phyloP scores from a whole-genome alignment of 2,329 filamentous ascomycete genomes.

The Alternaria triticimaculans region DNA sequence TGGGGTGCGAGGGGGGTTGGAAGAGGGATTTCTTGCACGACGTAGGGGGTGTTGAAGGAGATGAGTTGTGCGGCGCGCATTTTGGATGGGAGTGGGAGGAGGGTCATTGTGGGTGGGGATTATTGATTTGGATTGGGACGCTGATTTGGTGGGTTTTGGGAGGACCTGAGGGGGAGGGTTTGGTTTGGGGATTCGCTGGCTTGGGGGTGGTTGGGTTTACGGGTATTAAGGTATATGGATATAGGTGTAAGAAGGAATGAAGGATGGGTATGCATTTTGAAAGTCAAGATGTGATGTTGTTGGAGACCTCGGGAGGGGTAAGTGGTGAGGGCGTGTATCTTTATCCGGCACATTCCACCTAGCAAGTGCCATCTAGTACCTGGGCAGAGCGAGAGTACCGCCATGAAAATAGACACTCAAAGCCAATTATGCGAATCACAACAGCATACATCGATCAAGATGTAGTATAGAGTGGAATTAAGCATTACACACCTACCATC shows the following conservation, averaged over 20 bases:
- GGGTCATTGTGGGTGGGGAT: too few species aligned
- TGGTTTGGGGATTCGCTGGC: not conserved
- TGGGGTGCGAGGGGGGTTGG: conserved; percentile 56
- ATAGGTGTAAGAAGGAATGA: not conserved
- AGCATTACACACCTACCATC: not conserved
- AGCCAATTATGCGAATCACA: too few species aligned
- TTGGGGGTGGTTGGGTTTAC: not conserved
- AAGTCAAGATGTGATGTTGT: not conserved
- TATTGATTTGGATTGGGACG: too few species aligned
- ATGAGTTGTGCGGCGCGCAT: conserved; percentile 59
- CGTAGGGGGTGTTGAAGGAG: conserved; percentile 64
- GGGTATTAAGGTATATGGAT: not conserved
- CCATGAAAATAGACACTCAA: too few species aligned
- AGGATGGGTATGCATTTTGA: too few species aligned
- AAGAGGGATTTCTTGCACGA: conserved; percentile 58
- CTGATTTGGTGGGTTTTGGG: too few species aligned
- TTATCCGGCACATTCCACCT: not conserved
- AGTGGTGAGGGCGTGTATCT: not conserved
- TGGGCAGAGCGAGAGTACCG: too few species aligned
- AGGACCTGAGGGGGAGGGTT: too few species aligned
- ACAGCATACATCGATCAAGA: too few species aligned
- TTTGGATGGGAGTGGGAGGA: conserved; percentile 53
- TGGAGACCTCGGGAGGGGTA: not conserved
- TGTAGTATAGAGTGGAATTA: not conserved
- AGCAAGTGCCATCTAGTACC: not conserved